Evolutionary conservation across 306 rosid species (phyloP).

Genomic region (Vigna reflexopilosa): DNA sequence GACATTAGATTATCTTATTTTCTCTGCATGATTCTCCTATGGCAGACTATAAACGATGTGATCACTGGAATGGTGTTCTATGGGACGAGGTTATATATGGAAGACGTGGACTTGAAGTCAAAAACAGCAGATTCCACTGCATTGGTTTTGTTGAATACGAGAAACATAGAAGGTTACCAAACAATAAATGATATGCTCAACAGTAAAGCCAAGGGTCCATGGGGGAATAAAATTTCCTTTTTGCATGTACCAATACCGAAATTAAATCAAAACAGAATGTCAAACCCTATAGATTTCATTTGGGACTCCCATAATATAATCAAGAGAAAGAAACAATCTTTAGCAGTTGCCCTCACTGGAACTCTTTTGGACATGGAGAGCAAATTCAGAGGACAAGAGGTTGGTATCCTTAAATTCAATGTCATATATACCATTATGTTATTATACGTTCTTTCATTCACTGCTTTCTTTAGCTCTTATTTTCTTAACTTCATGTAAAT

Average conservation of each 20-base stretch:
- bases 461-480: not conserved
- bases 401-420: conserved; percentile 9
- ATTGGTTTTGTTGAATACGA: conserved; percentile 63
- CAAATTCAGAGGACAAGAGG: conserved; percentile 64
- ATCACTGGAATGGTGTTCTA: conserved; percentile 53
- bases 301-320: conserved; percentile 52
- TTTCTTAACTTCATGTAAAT: not conserved
- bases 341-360: conserved; percentile 46
- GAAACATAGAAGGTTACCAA: conserved; percentile 57
- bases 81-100: conserved; percentile 64
- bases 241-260: conserved; percentile 64
- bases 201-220: conserved; percentile 50
- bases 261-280: conserved; percentile 29
- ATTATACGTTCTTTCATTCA: not conserved
- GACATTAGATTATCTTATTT: not conserved
- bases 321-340: conserved; percentile 61
- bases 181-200: conserved; percentile 60
- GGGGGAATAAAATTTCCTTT: conserved; percentile 66
- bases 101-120: conserved; percentile 49
- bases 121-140: conserved; percentile 55
- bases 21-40: not conserved
- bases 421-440: not conserved
- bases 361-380: conserved; percentile 51
- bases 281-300: conserved; percentile 59
- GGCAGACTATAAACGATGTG: conserved; percentile 68